Percentiles rank a stretch among this genome's conserved stretches.
These are phyloP conservation scores for Penicillium psychrosexuale DNA, from an alignment of 2,329 filamentous ascomycete species.

Conservation along the genomic window DNA sequence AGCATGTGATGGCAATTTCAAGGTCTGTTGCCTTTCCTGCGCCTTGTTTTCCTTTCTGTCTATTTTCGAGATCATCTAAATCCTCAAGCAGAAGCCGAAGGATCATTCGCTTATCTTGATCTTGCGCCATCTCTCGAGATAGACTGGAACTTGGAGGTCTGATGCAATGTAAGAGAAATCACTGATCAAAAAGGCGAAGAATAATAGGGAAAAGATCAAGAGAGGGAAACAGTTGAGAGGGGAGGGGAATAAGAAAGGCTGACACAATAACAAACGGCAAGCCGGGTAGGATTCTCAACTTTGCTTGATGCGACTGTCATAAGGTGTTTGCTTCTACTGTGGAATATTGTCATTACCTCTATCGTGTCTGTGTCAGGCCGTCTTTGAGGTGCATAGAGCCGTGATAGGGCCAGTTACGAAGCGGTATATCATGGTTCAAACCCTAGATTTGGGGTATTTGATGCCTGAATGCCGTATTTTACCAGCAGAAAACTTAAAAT, in stretches of 20 bases:
- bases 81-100: slow-evolving; percentile 6
- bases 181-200: neutral
- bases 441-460: too few species aligned
- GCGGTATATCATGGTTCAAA: too few species aligned
- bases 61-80: neutral
- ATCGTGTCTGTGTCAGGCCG: neutral
- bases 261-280: too few species aligned
- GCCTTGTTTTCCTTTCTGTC: slow-evolving; percentile 8
- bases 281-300: too few species aligned
- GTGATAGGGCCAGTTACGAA: neutral
- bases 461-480: too few species aligned
- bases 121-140: neutral
- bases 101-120: neutral
- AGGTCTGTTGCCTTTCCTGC: slow-evolving; percentile 7
- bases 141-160: neutral
- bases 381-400: neutral
- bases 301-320: too few species aligned
- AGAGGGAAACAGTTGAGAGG: neutral
- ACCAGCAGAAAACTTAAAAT: too few species aligned
- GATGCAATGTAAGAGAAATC: neutral
- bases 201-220: neutral
- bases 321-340: neutral
- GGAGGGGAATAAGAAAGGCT: too few species aligned
- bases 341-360: neutral
- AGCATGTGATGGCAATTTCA: slow-evolving; percentile 5